Evolutionary conservation across 2,329 filamentous ascomycete species (phyloP).

Genomic region (Trichophyton benhamiae): DNA sequence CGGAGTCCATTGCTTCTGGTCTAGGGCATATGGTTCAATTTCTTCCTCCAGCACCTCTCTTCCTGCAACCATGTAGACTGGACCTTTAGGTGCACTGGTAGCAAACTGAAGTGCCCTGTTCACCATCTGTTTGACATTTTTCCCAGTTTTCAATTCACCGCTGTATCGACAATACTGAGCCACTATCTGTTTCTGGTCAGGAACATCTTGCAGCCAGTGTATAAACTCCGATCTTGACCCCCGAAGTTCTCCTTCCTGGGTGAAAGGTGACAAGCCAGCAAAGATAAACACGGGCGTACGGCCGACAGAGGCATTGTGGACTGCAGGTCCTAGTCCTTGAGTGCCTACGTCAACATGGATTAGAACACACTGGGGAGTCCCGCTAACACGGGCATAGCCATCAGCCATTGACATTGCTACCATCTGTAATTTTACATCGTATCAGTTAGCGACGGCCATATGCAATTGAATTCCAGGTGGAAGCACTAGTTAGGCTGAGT

Average conservation of each 20-base stretch:
- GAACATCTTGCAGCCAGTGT: constrained; percentile 76
- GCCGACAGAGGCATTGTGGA: constrained; percentile 67
- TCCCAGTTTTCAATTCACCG: constrained; percentile 69
- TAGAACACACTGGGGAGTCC: constrained; percentile 63
- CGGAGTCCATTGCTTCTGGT: constrained; percentile 58
- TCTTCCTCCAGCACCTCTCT: constrained; percentile 80
- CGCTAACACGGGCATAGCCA: constrained; percentile 61
- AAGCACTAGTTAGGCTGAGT: neutral
- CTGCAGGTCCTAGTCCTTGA: constrained; percentile 62
- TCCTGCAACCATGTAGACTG: constrained; percentile 66
- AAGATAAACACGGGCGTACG: constrained; percentile 66
- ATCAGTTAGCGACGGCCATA: neutral
- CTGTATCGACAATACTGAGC: constrained; percentile 76
- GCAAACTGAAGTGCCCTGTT: constrained; percentile 76
- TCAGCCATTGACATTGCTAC: constrained; percentile 76
- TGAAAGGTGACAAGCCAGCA: constrained; percentile 64
- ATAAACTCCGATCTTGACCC: constrained; percentile 74
- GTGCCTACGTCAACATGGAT: constrained; percentile 75
- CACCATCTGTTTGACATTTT: constrained; percentile 81
- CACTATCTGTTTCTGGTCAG: constrained; percentile 68
- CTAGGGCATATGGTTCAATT: constrained; percentile 56
- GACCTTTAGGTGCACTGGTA: constrained; percentile 61
- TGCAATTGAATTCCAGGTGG: neutral
- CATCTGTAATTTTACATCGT: constrained; percentile 45
- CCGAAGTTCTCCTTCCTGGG: constrained; percentile 62